Evolutionary conservation across 371 early-diverging fungal genomes (phyloP).

Genomic region (Dinochytrium kinnereticum): DNA sequence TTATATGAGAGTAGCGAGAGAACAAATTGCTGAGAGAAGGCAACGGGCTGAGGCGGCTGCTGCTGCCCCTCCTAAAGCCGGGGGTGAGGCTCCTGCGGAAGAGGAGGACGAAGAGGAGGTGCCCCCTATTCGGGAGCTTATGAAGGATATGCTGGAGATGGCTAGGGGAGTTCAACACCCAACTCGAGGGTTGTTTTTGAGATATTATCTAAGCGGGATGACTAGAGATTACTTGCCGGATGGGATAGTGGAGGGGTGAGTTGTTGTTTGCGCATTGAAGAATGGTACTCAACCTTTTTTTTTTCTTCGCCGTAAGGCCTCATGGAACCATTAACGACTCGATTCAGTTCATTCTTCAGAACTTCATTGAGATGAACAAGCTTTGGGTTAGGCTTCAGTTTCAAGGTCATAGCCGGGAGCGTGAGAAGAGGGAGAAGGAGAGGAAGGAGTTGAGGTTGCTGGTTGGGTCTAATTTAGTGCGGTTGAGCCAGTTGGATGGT

Average conservation of each 20-base stretch:
- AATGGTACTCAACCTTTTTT: constrained; percentile 1
- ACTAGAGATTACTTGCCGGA: constrained; percentile 85
- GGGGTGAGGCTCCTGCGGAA: neutral
- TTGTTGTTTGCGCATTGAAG: too few relatives aligned
- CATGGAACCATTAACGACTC: constrained; percentile 86
- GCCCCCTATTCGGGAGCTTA: constrained; percentile 89
- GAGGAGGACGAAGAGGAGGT: constrained; percentile 44
- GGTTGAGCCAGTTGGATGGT: constrained; percentile 88
- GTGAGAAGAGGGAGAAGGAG: constrained; percentile 91
- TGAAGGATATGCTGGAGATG: constrained; percentile 99
- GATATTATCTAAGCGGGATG: constrained; percentile 91
- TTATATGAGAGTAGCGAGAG: constrained; percentile 76
- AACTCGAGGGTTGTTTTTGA: constrained; percentile 90
- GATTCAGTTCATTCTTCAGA: constrained; percentile 91
- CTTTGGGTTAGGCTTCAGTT: constrained; percentile 98
- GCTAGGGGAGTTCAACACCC: constrained; percentile 96
- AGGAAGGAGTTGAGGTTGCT: constrained; percentile 91
- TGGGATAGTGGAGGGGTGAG: constrained; percentile 46
- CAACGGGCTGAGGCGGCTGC: neutral
- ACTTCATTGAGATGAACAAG: constrained; percentile 98
- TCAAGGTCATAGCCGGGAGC: constrained; percentile 91
- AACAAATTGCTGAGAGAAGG: constrained; percentile 59
- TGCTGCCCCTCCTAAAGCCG: constrained; percentile 14
- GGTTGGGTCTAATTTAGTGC: constrained; percentile 95
- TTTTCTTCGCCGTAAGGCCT: constrained; percentile 54